Base-by-base conservation (phyloP, 768 basidiomycete genomes). In the Hygrocybe coccinea region DNA sequence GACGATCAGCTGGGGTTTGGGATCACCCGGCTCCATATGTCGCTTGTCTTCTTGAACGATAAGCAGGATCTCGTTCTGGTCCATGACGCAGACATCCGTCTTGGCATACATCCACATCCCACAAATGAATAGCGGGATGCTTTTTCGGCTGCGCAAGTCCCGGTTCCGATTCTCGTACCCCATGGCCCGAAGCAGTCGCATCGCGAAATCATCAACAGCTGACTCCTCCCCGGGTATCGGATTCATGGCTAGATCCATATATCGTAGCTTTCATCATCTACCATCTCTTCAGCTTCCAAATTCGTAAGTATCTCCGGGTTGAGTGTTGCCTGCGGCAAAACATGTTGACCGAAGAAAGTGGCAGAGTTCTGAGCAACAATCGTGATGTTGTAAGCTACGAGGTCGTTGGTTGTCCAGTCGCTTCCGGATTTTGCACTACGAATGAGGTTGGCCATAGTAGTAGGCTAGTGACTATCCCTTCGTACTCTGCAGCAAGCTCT, bases 21-120 rank as follows among this genome's bases (percentile, higher is more conserved):
- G 46, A 50, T 66, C 57, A 19, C 36, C 41, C 24, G 12, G 15
- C 25, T 59, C 48, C 52, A 22, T 25, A 29, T 50, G 35, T 22
- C 55, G 54, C 56, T 64, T 65, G 45, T 67, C 63, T 52, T 64
- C 63, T 46, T 66, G 64, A 22, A 66, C 60, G 17, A 66, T 57
- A 17, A 67, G 62, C 25, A 63, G 25, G 54, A 59, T 53, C 22
- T 54, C 56, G 49, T 33, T 12, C 21, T 22, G 15, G 55, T 69
- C 65, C 12, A 68, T 39, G 36, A 76, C 57, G 55, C 68, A 74
- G 50, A 74, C 65, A 59, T 70, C 69, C 1, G 69, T 56, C 49
- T 63, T 63, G 17, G 66, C 64, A 37, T 62, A 48, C 36, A 29
- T 62, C 24, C 5, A 33, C 58, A 69, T 62, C 6, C 70, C 65